Base-by-base conservation (phyloP, 2,329 filamentous ascomycete species). In the Metarhizium rileyi region DNA sequence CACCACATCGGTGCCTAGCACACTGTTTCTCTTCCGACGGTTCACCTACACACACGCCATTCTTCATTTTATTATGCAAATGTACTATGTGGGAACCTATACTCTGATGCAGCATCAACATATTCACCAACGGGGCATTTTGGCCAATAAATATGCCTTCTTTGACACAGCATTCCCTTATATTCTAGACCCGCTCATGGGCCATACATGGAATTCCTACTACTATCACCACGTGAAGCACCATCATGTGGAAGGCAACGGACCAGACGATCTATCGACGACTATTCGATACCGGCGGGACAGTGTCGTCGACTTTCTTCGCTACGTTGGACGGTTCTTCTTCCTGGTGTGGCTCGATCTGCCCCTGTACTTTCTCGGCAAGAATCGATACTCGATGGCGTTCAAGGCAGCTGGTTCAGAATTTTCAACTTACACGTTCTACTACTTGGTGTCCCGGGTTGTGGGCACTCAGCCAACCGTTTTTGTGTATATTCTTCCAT, bases 171-270 rank as follows among this genome's bases (percentile, higher is more conserved):
- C 74, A 2, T 90, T 90, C 57, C 87, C 87, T 0, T 91, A 89
- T 61, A 64, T 90, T 38, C 70, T 80, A 10, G 84, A 90, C 56
- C 86, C 86, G 0, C 66, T 91, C 50, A 85, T 89, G 78, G 87
- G 87, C 10, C 87, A 91, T 60, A 90, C 86, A 0, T 90, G 86
- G 85, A 88, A 91, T 67, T 84, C 83, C 2, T 91, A 91, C 68
- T 91, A 78, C 63, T 90, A 89, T 61, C 87, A 91, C 61, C 87
- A 91, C 59, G 85, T 90, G 61, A 91, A 91, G 70, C 86, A 90
- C 61, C 87, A 91, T 61, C 87, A 91, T 56, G 81, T 90, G 49
- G 87, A 90, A 66, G 84, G 81, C 53, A 91, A 91, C 58, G 87
- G 87, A 0, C 85, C 86, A 0, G 76, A 83, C 44, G 87, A 91